Conservation (phyloP, 2,329 filamentous ascomycete genomes). For the Talaromyces marneffei region DNA sequence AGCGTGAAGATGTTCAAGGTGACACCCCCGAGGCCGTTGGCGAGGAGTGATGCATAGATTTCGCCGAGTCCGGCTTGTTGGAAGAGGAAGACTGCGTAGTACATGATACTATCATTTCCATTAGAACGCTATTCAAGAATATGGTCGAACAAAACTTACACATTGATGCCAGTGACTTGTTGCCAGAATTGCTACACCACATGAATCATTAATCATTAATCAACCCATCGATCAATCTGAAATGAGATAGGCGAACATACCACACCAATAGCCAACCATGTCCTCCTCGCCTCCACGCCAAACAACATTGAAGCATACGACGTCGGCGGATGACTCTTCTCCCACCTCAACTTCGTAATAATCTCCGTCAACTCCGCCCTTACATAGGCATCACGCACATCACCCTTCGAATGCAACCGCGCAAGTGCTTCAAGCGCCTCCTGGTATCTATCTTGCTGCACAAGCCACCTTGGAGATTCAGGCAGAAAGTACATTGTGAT, state of each 20-base stretch:
- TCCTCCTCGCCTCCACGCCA: constrained; percentile 18
- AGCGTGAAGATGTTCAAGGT: constrained; percentile 27
- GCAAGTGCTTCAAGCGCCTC: constrained; percentile 16
- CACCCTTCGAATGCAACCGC: constrained; percentile 13
- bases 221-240: not conserved
- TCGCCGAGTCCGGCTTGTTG: constrained; percentile 24
- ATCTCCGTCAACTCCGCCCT: constrained; percentile 15
- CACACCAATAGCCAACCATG: constrained; percentile 22
- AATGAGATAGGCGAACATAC: constrained; percentile 13
- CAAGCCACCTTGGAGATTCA: constrained; percentile 11
- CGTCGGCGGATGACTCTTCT: constrained; percentile 17
- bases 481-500: constrained; percentile 27
- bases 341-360: constrained; percentile 12
- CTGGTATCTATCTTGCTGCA: constrained; percentile 7
- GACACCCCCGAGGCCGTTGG: constrained; percentile 26
- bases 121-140: not conserved
- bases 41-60: constrained; percentile 22
- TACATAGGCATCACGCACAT: constrained; percentile 20
- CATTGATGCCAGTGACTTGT: constrained; percentile 21
- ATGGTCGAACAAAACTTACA: constrained; percentile 13
- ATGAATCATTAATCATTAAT: no score
- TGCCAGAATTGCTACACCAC: constrained; percentile 20
- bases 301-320: constrained; percentile 17
- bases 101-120: constrained; percentile 27
- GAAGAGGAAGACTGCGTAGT: constrained; percentile 28